Conservation (phyloP, 2,329 filamentous ascomycete genomes). For the Plectosphaerella sp. region DNA sequence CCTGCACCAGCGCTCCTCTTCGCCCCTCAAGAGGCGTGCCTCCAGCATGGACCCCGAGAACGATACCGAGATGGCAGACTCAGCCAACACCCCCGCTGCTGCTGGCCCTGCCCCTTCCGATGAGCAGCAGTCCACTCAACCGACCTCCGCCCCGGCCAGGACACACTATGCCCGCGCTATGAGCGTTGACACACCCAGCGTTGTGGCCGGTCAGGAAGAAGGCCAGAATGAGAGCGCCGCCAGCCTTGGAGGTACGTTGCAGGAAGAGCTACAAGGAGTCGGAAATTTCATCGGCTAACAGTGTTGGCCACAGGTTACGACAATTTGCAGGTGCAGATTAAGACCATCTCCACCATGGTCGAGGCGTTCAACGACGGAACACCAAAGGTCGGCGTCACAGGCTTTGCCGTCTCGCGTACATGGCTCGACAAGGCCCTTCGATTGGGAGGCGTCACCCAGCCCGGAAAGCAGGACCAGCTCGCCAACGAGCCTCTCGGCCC, state of each 20-base stretch:
- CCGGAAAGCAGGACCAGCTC: constrained; percentile 54
- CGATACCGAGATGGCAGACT: constrained; percentile 33
- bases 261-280: too few relatives aligned
- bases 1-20: constrained; percentile 56
- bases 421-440: constrained; percentile 76
- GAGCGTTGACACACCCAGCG: constrained; percentile 33
- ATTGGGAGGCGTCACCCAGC: constrained; percentile 54
- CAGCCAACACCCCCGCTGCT: constrained; percentile 15
- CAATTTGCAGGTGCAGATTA: constrained; percentile 58
- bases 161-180: constrained; percentile 29
- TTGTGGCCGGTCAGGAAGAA: constrained; percentile 6
- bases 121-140: neutral
- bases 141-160: constrained; percentile 4
- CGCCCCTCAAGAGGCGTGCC: constrained; percentile 59
- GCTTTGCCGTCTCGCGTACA: constrained; percentile 70
- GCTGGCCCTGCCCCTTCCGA: constrained; percentile 3
- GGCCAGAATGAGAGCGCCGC: too few relatives aligned
- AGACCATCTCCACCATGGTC: constrained; percentile 61
- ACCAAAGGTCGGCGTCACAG: constrained; percentile 66
- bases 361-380: constrained; percentile 46
- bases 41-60: constrained; percentile 55
- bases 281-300: neutral
- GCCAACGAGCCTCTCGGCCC: constrained; percentile 63
- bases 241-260: too few relatives aligned
- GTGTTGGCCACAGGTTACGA: constrained; percentile 20